Percentiles rank a stretch among this genome's conserved stretches.
phyloP scores from a whole-genome alignment of 1,139 yeast genomes.

The Suhomyces bolitotheri region DNA sequence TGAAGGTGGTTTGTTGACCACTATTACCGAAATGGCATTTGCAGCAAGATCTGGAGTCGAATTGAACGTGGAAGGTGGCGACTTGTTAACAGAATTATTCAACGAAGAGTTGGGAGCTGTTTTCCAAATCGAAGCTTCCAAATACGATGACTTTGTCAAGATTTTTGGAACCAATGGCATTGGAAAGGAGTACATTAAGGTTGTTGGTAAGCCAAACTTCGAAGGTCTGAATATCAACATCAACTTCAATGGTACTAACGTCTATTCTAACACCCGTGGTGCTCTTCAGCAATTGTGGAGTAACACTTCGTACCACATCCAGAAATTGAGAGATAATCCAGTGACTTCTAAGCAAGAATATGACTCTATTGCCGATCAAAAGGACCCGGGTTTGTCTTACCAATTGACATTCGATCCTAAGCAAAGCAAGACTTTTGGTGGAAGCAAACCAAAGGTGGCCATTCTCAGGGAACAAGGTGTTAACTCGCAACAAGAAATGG shows the following conservation, averaged over 20 bases:
- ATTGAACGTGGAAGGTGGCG: constrained; percentile 37
- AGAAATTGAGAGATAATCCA: constrained; percentile 93
- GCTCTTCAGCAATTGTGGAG: constrained; percentile 83
- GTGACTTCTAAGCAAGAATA: constrained; percentile 85
- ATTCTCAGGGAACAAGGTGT: constrained; percentile 98
- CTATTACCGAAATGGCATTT: constrained; percentile 93
- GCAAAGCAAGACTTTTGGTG: constrained; percentile 29
- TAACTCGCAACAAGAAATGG: constrained; percentile 98
- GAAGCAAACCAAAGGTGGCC: constrained; percentile 81
- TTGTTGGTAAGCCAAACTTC: constrained; percentile 68
- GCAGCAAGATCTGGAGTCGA: constrained; percentile 83
- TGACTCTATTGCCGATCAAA: constrained; percentile 68
- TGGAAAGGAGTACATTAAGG: constrained; percentile 49
- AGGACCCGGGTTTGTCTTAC: constrained; percentile 88
- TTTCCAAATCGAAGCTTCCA: constrained; percentile 71
- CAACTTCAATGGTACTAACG: constrained; percentile 44
- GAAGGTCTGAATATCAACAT: constrained; percentile 53
- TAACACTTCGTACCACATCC: constrained; percentile 86
- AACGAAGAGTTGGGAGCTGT: constrained; percentile 96
- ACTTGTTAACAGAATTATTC: constrained; percentile 62
- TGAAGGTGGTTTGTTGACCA: constrained; percentile 92
- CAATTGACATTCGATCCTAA: constrained; percentile 62
- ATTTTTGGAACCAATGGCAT: constrained; percentile 62
- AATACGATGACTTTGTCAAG: constrained; percentile 54
- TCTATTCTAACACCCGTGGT: constrained; percentile 61